Base-by-base conservation (phyloP, 352 stramenopile genomes). In the Hyaloperonospora arabidopsidis region DNA sequence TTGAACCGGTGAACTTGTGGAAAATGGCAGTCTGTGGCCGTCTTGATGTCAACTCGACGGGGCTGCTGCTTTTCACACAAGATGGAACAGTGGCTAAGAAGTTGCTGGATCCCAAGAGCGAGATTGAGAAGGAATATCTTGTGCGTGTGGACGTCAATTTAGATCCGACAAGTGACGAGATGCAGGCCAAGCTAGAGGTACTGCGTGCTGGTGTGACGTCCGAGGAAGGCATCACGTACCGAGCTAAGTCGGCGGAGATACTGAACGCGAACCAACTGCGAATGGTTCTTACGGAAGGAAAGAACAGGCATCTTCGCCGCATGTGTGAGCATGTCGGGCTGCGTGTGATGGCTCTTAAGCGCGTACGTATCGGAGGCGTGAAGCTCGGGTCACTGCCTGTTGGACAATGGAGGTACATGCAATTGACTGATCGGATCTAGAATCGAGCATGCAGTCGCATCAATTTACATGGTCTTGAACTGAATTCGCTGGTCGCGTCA, bases 221-320 rank as follows among this genome's bases (percentile, higher is more conserved):
- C 14, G 61, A 69, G 4, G 77, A 87, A 13, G 74, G 71, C 12
- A 67, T 88, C 41, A 80, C 73, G 1, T 93, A 90, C 57, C 68
- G 67, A 22, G 82, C 82, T 49, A 90, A 90, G 65, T 84, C 68
- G 34, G 79, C 89, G 45, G 75, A 90, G 45, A 58, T 89, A 23
- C 57, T 93, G 17, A 93, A 93, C 53, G 79, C 74, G 25, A 85
- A 93, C 54, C 78, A 92, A 43, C 63, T 95, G 52, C 66, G 79
- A 10, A 83, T 98, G 34, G 83, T 95, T 34, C 69, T 98, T n/a
- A 89, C 82, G 6, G 93, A 98, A 70, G 95, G 95, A 45, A 86
- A 97, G 50, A 95, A 98, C 67, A 84, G 93, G 55, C 95, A 98
- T 71, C 97, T 98, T 67, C 91, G 95, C 10, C 92, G 82, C 67